Percentiles rank a stretch among this genome's conserved stretches.
These are phyloP conservation scores for Gyromitra esculenta DNA, from an alignment of 2,329 filamentous ascomycete species.

Conservation along the genomic window DNA sequence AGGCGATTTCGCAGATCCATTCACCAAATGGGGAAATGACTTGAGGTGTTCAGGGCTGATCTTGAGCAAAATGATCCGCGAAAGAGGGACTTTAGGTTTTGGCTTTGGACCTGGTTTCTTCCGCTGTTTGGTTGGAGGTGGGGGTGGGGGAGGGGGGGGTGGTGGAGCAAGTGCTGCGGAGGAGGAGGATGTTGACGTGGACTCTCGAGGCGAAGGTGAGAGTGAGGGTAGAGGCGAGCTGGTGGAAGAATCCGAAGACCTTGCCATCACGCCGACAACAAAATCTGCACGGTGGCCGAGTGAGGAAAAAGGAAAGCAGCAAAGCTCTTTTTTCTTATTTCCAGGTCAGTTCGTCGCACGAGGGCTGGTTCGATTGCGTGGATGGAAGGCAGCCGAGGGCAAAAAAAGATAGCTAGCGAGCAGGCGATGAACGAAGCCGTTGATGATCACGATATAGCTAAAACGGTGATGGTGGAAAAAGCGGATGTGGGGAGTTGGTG, in stretches of 20 bases:
- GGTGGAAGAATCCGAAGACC: slow-evolving; percentile 46
- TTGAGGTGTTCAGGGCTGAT: slow-evolving; percentile 43
- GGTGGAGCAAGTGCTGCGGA: slow-evolving; percentile 37
- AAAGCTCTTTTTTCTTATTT: slow-evolving; percentile 28
- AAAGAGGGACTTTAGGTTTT: slow-evolving; percentile 47
- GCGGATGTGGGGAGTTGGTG: slow-evolving; percentile 38
- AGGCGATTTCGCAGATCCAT: slow-evolving; percentile 42
- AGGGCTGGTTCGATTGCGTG: slow-evolving; percentile 31
- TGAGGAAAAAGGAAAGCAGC: slow-evolving; percentile 27
- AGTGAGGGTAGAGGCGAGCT: slow-evolving; percentile 52
- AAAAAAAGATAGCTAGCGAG: slow-evolving; percentile 45
- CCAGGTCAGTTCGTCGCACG: slow-evolving; percentile 34
- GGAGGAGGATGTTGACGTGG: slow-evolving; percentile 49
- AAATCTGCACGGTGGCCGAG: slow-evolving; percentile 15
- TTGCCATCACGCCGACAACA: slow-evolving; percentile 43
- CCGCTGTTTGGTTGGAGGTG: slow-evolving; percentile 49
- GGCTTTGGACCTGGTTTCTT: slow-evolving; percentile 55
- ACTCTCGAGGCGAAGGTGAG: slow-evolving; percentile 51
- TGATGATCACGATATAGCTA: slow-evolving; percentile 33
- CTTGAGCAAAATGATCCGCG: slow-evolving; percentile 52
- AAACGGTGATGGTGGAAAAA: slow-evolving; percentile 36
- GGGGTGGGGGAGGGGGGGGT: slow-evolving; percentile 39
- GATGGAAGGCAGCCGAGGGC: slow-evolving; percentile 24
- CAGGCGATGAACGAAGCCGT: slow-evolving; percentile 32
- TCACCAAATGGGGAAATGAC: slow-evolving; percentile 39